Evolutionary conservation across 2,329 filamentous ascomycete genomes (phyloP), one percentile per base, ranked within the genome.

Genomic region (Diaporthe humulicola): DNA sequence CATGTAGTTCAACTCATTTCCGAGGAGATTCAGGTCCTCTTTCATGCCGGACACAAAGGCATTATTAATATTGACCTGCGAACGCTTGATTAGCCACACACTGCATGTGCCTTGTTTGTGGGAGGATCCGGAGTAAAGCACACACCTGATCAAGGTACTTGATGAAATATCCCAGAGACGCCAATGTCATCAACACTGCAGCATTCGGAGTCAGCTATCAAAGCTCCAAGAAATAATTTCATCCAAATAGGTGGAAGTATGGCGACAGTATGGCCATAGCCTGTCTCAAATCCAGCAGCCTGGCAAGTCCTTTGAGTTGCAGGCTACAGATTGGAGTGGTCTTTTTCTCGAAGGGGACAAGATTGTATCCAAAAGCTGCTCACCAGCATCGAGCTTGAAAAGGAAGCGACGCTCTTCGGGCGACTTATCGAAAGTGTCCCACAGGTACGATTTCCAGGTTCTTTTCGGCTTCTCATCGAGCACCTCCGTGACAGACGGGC

Each of bases 31-130:
- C 36, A 86, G 69, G 70, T 86, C 84, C 71, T 86, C 83, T 60
- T 86, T 83, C 86, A 88, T 87, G 0, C 86, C 87, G 0, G 84
- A 85, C 0, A 87, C 85, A 73, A 86, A 88, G 5, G 87, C 86
- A 54, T 82, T 85, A 74, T 82, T 85, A 75, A 85, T 79, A 54
- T 85, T 85, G 61, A 81, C 78, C 77, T 75, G 48, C 2, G 19
- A 14, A 45, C 38, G 22, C 10, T 52, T 25, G n/a, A 14, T 61
- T 22, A 25, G 28, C 71, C 15, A 54, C 48, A 69, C 6, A 17
- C 15, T 57, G 22, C 22, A 38, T 25, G 38, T 8, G 28, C 42
- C 6, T 19, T 15, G 5, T n/a, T 15, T 2, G 9, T 15, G 1
- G 17, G 8, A 54, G 9, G 15, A 6, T 4, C 0, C 8, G 10